Percentiles rank a stretch among this genome's conserved stretches.
These are phyloP conservation scores for Citrus unshiu DNA, from an alignment of 345 rosid species.

Conservation along the genomic window DNA sequence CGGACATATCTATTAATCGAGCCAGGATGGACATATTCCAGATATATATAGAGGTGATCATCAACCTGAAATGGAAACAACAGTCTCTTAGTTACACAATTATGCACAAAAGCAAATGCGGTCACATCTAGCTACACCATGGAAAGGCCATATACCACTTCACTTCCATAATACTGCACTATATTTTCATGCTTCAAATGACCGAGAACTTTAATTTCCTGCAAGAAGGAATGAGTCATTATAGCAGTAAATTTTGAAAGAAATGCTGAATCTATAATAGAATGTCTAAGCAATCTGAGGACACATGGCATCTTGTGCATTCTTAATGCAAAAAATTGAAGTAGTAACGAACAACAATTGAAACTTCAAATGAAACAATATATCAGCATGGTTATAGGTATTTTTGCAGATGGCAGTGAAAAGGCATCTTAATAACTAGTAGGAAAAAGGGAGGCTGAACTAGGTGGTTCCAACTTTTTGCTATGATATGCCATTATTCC, in stretches of 20 bases:
- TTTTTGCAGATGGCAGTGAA: neutral
- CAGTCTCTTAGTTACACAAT: slow-evolving; percentile 8
- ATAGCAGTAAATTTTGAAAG: neutral
- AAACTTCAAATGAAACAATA: neutral
- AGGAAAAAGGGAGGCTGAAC: neutral
- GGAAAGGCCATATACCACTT: slow-evolving; percentile 36
- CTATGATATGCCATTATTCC: neutral
- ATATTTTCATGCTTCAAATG: slow-evolving; percentile 59
- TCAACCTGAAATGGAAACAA: slow-evolving; percentile 41
- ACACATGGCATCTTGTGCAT: neutral
- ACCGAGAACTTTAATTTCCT: slow-evolving; percentile 60
- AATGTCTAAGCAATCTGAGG: neutral
- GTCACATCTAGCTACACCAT: neutral
- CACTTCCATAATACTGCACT: slow-evolving; percentile 73
- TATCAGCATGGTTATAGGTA: neutral
- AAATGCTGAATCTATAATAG: neutral
- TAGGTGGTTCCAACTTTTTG: neutral
- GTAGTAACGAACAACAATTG: neutral
- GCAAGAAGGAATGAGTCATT: slow-evolving; percentile 15
- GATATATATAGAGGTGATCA: slow-evolving; percentile 56
- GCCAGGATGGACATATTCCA: slow-evolving; percentile 72
- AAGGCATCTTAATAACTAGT: neutral
- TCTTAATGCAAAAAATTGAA: neutral
- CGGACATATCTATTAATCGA: slow-evolving; percentile 51
- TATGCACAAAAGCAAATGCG: neutral